phyloP scores from a whole-genome alignment of 805 yeast species.

The Candida peoriensis region DNA sequence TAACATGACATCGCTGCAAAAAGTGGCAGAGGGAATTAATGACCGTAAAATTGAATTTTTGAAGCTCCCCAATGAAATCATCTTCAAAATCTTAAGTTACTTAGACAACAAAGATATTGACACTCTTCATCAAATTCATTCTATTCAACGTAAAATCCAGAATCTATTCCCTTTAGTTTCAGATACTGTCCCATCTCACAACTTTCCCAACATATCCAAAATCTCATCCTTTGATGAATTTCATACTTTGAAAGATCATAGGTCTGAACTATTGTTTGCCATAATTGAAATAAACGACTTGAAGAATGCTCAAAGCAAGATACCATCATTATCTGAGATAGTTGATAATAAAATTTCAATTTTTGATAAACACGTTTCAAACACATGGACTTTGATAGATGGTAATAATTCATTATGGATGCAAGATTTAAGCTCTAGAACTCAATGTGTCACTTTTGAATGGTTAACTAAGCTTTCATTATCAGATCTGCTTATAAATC shows the following conservation, averaged over 20 bases:
- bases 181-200: not conserved
- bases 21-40: too few relatives aligned
- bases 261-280: slow-evolving; percentile 1
- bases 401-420: slow-evolving; percentile 5
- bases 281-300: slow-evolving; percentile 14
- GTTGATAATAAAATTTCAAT: slow-evolving; percentile 8
- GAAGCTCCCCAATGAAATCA: slow-evolving; percentile 4
- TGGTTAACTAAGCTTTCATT: slow-evolving; percentile 5
- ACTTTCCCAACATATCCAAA: not conserved
- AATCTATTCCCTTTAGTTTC: slow-evolving; percentile 2
- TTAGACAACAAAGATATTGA: slow-evolving; percentile 1
- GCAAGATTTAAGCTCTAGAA: slow-evolving; percentile 2
- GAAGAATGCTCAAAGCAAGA: not conserved
- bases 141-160: not conserved
- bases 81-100: slow-evolving; percentile 1
- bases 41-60: too few relatives aligned
- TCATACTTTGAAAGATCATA: not conserved
- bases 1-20: too few relatives aligned
- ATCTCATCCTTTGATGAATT: not conserved
- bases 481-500: slow-evolving; percentile 5
- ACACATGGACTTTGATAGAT: slow-evolving; percentile 2
- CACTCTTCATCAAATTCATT: not conserved
- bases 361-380: slow-evolving; percentile 9
- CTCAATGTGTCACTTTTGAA: slow-evolving; percentile 9
- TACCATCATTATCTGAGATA: slow-evolving; percentile 1